phyloP scores from a whole-genome alignment of 169 alveolate genomes.

The Hepatocystis sp. region DNA sequence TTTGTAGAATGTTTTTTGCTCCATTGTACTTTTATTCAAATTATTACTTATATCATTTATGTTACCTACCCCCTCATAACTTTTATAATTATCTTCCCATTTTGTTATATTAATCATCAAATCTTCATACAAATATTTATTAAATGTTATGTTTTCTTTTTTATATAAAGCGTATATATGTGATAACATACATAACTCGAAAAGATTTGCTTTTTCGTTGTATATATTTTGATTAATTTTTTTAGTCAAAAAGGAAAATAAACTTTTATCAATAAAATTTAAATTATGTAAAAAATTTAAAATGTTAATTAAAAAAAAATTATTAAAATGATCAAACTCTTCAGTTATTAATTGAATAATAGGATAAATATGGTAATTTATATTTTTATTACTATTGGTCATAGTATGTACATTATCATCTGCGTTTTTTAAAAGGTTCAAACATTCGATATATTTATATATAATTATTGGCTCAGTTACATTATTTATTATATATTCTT shows the following conservation, averaged over 20 bases:
- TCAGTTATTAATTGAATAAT: conserved; percentile 28
- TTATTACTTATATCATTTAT: neutral
- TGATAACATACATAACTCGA: conserved; percentile 57
- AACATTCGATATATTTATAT: conserved; percentile 53
- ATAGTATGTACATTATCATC: conserved; percentile 6
- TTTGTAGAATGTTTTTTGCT: neutral
- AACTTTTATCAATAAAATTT: conserved; percentile 14
- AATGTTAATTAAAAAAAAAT: conserved; percentile 33
- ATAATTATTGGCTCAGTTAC: conserved; percentile 42
- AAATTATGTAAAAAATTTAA: conserved; percentile 34
- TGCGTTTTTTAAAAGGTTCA: conserved; percentile 10
- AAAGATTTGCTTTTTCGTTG: conserved; percentile 36
- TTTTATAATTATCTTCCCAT: conserved; percentile 50
- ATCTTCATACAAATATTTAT: conserved; percentile 41
- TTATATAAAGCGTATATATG: conserved; percentile 43
- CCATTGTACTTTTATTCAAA: neutral
- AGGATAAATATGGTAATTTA: conserved; percentile 25
- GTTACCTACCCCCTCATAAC: neutral
- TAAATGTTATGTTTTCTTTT: conserved; percentile 56
- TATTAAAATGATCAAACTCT: conserved; percentile 34
- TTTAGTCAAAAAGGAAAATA: conserved; percentile 37
- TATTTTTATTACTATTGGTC: neutral
- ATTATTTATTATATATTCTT: conserved; percentile 22
- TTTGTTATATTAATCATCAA: conserved; percentile 23
- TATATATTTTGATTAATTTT: conserved; percentile 65